Evolutionary conservation across 2,329 filamentous ascomycete genomes (phyloP).

Genomic region (Colletotrichum higginsianum): DNA sequence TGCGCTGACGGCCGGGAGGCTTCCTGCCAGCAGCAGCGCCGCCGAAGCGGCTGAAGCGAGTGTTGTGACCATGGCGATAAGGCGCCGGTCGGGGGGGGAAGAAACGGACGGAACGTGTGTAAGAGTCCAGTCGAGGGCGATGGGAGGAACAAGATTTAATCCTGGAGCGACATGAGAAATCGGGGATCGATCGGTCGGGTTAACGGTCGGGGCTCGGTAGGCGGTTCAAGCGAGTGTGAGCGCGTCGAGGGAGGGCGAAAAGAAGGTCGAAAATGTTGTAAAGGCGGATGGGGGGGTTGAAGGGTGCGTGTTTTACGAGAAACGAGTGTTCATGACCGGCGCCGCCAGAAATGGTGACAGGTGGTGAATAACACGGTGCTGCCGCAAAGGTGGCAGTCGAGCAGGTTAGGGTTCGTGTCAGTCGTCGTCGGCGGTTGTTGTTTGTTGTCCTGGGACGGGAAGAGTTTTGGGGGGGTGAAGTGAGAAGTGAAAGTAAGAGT

Average conservation of each 20-base stretch:
- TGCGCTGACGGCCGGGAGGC: conserved; percentile 43
- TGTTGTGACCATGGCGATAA: conserved; percentile 39
- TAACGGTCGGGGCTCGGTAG: neutral
- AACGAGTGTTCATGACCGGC: conserved; percentile 30
- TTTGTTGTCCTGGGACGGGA: neutral
- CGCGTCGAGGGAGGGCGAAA: neutral
- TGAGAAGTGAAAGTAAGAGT: conserved; percentile 13
- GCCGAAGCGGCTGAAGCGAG: conserved; percentile 36
- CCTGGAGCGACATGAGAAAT: neutral
- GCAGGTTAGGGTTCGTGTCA: neutral
- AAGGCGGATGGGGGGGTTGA: neutral
- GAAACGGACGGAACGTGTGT: neutral
- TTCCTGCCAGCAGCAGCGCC: conserved; percentile 35
- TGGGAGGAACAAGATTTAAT: neutral
- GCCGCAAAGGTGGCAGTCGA: neutral
- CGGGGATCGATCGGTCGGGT: neutral
- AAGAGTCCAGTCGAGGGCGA: neutral
- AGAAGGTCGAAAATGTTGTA: conserved; percentile 8
- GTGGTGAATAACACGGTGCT: neutral
- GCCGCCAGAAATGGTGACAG: neutral
- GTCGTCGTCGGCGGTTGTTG: conserved; percentile 9
- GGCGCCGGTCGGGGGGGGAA: conserved; percentile 19
- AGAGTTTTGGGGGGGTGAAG: neutral
- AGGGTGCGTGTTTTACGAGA: conserved; percentile 12
- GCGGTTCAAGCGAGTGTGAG: conserved; percentile 13